phyloP scores from a whole-genome alignment of 225 moss, liverwort and hornwort genomes.

The Asterella californica region DNA sequence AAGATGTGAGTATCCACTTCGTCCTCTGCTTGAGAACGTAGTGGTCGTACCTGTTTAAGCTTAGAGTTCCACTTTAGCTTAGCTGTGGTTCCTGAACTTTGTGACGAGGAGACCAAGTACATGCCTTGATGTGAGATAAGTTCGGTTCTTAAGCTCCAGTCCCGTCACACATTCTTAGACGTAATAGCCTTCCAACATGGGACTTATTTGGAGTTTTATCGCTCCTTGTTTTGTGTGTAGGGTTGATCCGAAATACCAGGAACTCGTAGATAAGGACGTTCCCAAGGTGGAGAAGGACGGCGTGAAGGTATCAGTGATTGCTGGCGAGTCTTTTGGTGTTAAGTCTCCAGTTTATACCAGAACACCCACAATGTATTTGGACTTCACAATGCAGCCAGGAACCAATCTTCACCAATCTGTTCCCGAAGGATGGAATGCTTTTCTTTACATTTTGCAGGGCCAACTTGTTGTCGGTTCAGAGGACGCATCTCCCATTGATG shows the following conservation, averaged over 20 bases:
- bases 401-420: conserved; percentile 57
- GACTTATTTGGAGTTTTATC: neutral
- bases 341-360: conserved; percentile 79
- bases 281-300: conserved; percentile 59
- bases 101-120: neutral
- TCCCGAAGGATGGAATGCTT: conserved; percentile 84
- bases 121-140: neutral
- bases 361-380: conserved; percentile 83
- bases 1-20: conserved; percentile 57
- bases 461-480: conserved; percentile 48
- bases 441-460: conserved; percentile 63
- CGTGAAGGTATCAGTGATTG: conserved; percentile 72
- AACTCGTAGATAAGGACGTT: conserved; percentile 63
- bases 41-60: neutral
- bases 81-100: neutral
- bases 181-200: neutral
- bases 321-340: conserved; percentile 73
- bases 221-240: conserved; percentile 25
- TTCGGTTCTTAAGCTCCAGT: neutral
- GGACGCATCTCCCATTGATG: conserved; percentile 35
- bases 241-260: conserved; percentile 81
- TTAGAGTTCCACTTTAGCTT: neutral
- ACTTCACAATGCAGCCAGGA: conserved; percentile 73
- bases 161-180: neutral
- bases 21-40: neutral